These are phyloP conservation scores for Solanum tarapatanum DNA, from an alignment of 257 asterid genomes.

Conservation along the genomic window DNA sequence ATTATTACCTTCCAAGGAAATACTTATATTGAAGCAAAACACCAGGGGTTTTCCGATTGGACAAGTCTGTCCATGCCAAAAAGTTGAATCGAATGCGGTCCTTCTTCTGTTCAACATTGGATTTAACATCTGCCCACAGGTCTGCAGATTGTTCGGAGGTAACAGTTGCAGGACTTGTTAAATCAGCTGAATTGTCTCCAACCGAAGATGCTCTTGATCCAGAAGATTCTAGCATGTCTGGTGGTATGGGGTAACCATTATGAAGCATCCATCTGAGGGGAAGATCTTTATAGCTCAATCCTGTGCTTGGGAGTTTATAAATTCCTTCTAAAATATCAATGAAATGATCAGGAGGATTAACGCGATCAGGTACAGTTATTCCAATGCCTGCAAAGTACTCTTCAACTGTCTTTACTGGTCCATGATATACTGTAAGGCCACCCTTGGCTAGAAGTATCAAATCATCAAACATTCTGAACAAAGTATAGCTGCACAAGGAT, in stretches of 20 bases:
- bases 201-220: slow-evolving; percentile 35
- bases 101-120: slow-evolving; percentile 46
- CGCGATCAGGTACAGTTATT: slow-evolving; percentile 78
- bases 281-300: slow-evolving; percentile 68
- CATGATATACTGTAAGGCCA: slow-evolving; percentile 90
- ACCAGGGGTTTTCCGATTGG: slow-evolving; percentile 50
- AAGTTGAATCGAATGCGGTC: slow-evolving; percentile 49
- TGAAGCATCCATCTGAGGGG: slow-evolving; percentile 99
- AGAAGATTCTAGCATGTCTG: slow-evolving; percentile 78
- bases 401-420: slow-evolving; percentile 92
- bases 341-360: slow-evolving; percentile 94
- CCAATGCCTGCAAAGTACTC: slow-evolving; percentile 87
- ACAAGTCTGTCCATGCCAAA: slow-evolving; percentile 47
- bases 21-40: slow-evolving; percentile 46
- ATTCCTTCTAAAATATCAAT: slow-evolving; percentile 94
- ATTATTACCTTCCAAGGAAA: slow-evolving; percentile 63
- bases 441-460: slow-evolving; percentile 96
- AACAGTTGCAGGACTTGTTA: slow-evolving; percentile 26
- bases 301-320: slow-evolving; percentile 45
- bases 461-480: slow-evolving; percentile 97
- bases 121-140: slow-evolving; percentile 70
- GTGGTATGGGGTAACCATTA: slow-evolving; percentile 88
- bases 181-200: slow-evolving; percentile 45
- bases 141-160: slow-evolving; percentile 48
- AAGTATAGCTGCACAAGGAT: slow-evolving; percentile 62